Percentiles rank a stretch among this genome's conserved stretches.
Evolutionary conservation across 345 rosid genomes (phyloP).

Genomic region (Balakata baccata): DNA sequence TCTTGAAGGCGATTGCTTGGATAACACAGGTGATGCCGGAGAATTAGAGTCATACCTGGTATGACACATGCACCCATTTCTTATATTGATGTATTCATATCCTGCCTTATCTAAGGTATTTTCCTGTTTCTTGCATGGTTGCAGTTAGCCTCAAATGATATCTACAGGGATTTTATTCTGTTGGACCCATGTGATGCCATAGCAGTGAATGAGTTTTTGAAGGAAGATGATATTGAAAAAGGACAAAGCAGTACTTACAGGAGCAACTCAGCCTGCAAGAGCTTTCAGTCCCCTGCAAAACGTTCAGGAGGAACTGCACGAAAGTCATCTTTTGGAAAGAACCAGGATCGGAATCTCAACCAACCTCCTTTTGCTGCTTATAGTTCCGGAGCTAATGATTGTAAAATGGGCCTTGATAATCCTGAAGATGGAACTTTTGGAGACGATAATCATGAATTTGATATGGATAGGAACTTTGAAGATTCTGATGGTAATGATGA

Average conservation of each 20-base stretch:
- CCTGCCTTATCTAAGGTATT: slow-evolving; percentile 9
- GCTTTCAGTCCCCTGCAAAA: slow-evolving; percentile 54
- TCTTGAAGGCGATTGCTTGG: slow-evolving; percentile 89
- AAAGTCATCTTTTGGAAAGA: slow-evolving; percentile 59
- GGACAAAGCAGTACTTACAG: slow-evolving; percentile 39
- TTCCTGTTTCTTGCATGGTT: slow-evolving; percentile 28
- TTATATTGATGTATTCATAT: slow-evolving; percentile 17
- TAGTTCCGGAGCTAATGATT: slow-evolving; percentile 32
- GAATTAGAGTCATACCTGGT: slow-evolving; percentile 97
- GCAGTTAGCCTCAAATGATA: slow-evolving; percentile 82
- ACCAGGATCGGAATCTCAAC: slow-evolving; percentile 37
- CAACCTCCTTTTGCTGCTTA: slow-evolving; percentile 41
- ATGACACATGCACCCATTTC: slow-evolving; percentile 23
- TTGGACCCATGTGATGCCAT: slow-evolving; percentile 75
- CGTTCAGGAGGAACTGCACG: slow-evolving; percentile 57
- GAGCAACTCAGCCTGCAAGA: slow-evolving; percentile 49
- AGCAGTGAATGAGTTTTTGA: slow-evolving; percentile 54
- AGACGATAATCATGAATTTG: slow-evolving; percentile 41
- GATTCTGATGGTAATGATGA: slow-evolving; percentile 50
- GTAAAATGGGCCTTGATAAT: slow-evolving; percentile 31
- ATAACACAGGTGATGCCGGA: slow-evolving; percentile 65
- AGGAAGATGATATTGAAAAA: slow-evolving; percentile 38
- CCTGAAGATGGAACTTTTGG: slow-evolving; percentile 33
- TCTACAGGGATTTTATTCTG: slow-evolving; percentile 78
- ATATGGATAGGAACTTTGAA: slow-evolving; percentile 48